These are phyloP conservation scores for Tilletia walkeri DNA, from an alignment of 1,284 basidiomycete species.

Conservation along the genomic window DNA sequence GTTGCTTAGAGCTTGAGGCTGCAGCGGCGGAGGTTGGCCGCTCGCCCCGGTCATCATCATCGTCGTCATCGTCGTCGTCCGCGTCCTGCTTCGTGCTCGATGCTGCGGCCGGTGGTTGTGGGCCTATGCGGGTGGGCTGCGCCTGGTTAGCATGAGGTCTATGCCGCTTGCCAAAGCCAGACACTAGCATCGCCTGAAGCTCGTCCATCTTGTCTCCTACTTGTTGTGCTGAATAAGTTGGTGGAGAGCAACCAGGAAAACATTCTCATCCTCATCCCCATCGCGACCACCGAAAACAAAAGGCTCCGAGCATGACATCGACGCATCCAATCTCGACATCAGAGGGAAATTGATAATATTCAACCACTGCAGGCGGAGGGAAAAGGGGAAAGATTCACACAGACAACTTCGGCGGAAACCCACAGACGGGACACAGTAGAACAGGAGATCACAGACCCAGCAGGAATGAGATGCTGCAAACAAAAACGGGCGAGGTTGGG, in stretches of 20 bases:
- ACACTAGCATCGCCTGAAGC: slow-evolving; percentile 50
- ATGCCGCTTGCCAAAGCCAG: slow-evolving; percentile 38
- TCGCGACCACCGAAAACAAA: not conserved
- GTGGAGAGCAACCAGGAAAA: not conserved
- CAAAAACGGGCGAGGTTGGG: too few relatives aligned
- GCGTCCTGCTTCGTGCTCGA: not conserved
- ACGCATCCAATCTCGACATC: not conserved
- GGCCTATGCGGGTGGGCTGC: not conserved
- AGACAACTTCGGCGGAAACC: too few relatives aligned
- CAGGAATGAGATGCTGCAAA: not conserved
- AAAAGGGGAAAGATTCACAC: not conserved
- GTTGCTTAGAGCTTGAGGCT: not conserved
- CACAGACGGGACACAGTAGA: too few relatives aligned
- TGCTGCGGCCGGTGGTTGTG: not conserved
- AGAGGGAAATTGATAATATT: not conserved
- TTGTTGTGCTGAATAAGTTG: not conserved
- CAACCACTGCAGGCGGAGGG: not conserved
- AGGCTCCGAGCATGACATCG: slow-evolving; percentile 6
- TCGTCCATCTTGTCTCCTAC: slow-evolving; percentile 43
- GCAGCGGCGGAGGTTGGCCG: too few relatives aligned
- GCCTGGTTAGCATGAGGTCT: not conserved
- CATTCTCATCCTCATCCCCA: not conserved
- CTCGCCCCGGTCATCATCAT: not conserved
- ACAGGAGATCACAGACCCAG: not conserved
- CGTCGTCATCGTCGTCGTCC: slow-evolving; percentile 23